Percentiles rank a stretch among this genome's conserved stretches.
Conservation (phyloP, 192 early-diverging fungal genomes). For the Allomyces macrogynus region DNA sequence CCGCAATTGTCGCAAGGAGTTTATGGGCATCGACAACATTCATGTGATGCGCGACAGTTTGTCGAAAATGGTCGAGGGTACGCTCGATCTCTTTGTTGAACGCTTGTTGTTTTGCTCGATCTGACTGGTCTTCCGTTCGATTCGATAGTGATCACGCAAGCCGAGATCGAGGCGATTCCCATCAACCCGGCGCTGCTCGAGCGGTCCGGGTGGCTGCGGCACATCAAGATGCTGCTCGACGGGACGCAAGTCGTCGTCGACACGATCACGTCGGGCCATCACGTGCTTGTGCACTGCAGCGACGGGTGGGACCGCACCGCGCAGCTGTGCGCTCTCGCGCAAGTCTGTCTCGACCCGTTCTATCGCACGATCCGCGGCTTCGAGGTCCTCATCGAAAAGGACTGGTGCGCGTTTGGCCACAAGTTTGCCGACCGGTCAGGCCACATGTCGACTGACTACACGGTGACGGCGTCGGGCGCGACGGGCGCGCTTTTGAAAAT, state of each 20-base stretch:
- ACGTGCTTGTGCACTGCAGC: conserved; percentile 92
- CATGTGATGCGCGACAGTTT: conserved; percentile 90
- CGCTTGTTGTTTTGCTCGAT: not conserved
- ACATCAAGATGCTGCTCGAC: conserved; percentile 62
- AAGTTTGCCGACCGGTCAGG: conserved; percentile 88
- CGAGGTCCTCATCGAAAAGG: conserved; percentile 79
- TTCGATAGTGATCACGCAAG: conserved; percentile 23
- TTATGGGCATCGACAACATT: conserved; percentile 92
- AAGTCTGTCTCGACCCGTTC: conserved; percentile 84
- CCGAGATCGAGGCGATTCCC: conserved; percentile 20
- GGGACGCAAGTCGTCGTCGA: conserved; percentile 60
- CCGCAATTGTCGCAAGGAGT: conserved; percentile 60
- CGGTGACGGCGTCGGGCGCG: conserved; percentile 26
- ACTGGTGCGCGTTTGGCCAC: conserved; percentile 94
- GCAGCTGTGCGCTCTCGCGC: conserved; percentile 71
- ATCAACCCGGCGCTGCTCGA: conserved; percentile 33
- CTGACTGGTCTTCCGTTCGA: not conserved
- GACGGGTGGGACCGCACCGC: conserved; percentile 98
- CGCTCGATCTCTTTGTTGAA: not conserved
- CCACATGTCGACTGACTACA: conserved; percentile 56
- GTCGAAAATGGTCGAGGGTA: conserved; percentile 63
- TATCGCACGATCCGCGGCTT: conserved; percentile 90
- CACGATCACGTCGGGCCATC: conserved; percentile 51
- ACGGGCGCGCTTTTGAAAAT: conserved; percentile 35
- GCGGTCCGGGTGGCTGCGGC: conserved; percentile 68